phyloP scores from a whole-genome alignment of 139 green algal species.

The Coccomyxa sp. region DNA sequence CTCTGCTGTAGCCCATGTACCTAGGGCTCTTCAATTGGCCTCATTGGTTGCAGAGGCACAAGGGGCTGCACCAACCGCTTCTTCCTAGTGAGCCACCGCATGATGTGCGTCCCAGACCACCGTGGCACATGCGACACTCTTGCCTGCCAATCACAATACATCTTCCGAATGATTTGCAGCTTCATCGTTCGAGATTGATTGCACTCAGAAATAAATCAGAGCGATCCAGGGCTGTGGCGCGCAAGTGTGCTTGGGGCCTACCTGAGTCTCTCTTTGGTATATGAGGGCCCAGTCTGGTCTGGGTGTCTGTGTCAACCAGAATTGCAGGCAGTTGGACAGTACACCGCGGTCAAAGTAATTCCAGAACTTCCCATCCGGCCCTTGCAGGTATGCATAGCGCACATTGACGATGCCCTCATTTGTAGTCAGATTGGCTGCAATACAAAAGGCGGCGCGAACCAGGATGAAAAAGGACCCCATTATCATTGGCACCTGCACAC shows the following conservation, averaged over 20 bases:
- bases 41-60: too few species aligned
- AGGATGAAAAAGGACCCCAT: conserved; percentile 24
- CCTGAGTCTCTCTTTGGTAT: conserved; percentile 4
- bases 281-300: conserved; percentile 25
- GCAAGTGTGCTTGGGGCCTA: neutral
- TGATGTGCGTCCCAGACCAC: neutral
- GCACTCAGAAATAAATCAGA: neutral
- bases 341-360: conserved; percentile 46
- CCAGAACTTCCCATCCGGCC: conserved; percentile 14
- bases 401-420: conserved; percentile 54
- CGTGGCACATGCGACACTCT: neutral
- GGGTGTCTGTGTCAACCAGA: neutral
- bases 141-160: neutral
- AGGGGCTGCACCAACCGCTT: too few species aligned
- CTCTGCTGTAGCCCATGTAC: too few species aligned
- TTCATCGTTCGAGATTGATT: neutral
- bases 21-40: too few species aligned
- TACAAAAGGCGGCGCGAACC: conserved; percentile 3
- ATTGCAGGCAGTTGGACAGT: conserved; percentile 14
- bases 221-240: too few species aligned
- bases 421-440: conserved; percentile 57
- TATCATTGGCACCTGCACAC: conserved; percentile 27
- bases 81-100: neutral
- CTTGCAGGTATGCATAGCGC: conserved; percentile 49
- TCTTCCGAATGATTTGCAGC: neutral